phyloP scores from a whole-genome alignment of 2,329 filamentous ascomycete species.

The Alternaria sp. region DNA sequence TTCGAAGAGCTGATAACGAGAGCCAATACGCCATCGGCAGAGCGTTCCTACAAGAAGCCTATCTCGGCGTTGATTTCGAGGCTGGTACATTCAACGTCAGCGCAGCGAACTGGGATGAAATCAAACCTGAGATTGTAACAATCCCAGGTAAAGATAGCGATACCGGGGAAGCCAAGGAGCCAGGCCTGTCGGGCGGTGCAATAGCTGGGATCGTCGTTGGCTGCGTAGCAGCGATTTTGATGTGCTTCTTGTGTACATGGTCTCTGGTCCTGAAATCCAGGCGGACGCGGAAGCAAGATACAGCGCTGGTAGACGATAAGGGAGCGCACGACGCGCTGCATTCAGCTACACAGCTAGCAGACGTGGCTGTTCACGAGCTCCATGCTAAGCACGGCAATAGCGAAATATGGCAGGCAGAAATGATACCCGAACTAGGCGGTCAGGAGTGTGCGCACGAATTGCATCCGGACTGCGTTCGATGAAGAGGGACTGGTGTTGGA shows the following conservation, averaged over 20 bases:
- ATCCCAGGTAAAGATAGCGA: too few species aligned
- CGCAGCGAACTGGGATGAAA: background rate
- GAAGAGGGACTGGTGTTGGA: background rate
- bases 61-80: conserved; percentile 54
- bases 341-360: background rate
- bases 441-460: background rate
- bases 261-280: background rate
- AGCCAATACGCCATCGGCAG: conserved; percentile 67
- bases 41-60: conserved; percentile 70
- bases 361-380: background rate
- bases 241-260: background rate
- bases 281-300: background rate
- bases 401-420: too few species aligned
- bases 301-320: background rate
- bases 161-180: accelerated
- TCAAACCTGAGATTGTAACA: background rate
- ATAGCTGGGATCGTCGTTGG: background rate
- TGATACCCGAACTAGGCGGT: background rate
- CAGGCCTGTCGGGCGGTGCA: background rate
- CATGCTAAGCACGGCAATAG: background rate
- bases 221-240: background rate
- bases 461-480: background rate
- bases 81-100: conserved; percentile 39
- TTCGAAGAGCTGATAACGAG: conserved; percentile 61
- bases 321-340: background rate